Evolutionary conservation across 148 eudicot genomes (phyloP).

Genomic region (Euryodendron excelsum): DNA sequence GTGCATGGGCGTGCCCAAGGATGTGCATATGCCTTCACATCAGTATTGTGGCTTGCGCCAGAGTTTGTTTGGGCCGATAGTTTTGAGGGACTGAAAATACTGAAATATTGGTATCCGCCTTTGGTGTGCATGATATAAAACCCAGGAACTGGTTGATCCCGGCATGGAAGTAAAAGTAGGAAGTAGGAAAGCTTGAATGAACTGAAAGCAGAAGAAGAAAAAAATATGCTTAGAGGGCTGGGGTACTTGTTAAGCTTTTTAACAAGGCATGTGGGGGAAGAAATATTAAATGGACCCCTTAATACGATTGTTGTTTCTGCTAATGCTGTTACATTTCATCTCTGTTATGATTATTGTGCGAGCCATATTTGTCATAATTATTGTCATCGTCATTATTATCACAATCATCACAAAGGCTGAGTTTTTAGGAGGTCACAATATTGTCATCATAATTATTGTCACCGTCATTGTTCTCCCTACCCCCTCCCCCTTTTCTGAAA

Average conservation of each 20-base stretch:
- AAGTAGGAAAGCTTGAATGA: neutral
- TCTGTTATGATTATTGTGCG: neutral
- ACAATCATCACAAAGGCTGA: no score
- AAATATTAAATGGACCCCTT: neutral
- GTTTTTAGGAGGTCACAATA: no score
- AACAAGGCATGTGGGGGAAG: neutral
- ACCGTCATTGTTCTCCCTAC: no score
- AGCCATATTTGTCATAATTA: neutral
- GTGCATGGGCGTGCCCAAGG: neutral
- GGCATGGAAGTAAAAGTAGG: neutral
- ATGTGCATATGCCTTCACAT: neutral
- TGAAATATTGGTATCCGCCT: neutral
- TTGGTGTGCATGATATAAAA: neutral
- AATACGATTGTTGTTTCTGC: neutral
- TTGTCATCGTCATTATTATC: no score
- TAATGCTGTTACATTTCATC: neutral
- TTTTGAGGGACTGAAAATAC: neutral
- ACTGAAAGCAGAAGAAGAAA: neutral
- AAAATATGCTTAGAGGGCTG: conserved; percentile 23
- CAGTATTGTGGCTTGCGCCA: neutral
- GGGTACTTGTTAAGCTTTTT: conserved; percentile 10
- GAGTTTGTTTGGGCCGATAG: neutral
- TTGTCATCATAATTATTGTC: no score
- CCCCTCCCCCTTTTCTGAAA: neutral
- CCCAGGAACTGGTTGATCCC: neutral